Base-by-base conservation (phyloP, 768 basidiomycete species). In the Lactarius hatsudake region DNA sequence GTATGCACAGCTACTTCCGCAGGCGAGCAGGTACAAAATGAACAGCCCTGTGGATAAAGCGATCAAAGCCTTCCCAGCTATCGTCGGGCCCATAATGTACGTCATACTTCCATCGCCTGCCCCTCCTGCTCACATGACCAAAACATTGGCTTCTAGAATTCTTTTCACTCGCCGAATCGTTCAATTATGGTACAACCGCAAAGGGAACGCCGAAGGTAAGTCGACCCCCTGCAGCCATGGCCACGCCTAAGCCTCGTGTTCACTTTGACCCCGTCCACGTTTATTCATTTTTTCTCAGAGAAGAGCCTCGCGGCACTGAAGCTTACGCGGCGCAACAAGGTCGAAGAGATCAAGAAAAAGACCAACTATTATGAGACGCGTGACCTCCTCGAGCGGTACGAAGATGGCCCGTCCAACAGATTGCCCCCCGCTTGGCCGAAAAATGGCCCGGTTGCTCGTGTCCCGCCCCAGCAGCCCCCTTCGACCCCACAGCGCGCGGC, bases 321-420 rank as follows among this genome's bases (percentile, higher is more conserved):
- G 74, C 89, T 88, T 73, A 81, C 89, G 73, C 94, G 96, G 69
- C 88, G 92, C 23, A 81, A 83, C 28, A 94, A 92, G 74, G 85
- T 99, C 43, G 94, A 96, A 69, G 96, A 97, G 71, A 93, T 98
- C 71, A 99, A 99, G 83, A 94, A 94, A 80, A 94, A 92, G 76
- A 98, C 96, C 2, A 96, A 98, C 72, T 99, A 93, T 77, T 93
- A 99, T 75, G 86, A 86, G 13, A 99, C 95, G 34, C 88, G 91
- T 61, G 93, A 90, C 72, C 82, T 99, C 55, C 81, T 99, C 20
- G 94, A 96, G 75, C 86, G 87, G 65, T 98, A 97, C 72, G 96
- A 96, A 69, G 91, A 91, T 43, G 73, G 78, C 20, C 74, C 82
- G 2, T 67, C 74, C 1, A 75, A 72, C 30, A 56, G 72, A 13